Evolutionary conservation across 768 basidiomycete genomes (phyloP), one percentile per base, ranked within the genome.

Genomic region (Gymnopilus junonius): DNA sequence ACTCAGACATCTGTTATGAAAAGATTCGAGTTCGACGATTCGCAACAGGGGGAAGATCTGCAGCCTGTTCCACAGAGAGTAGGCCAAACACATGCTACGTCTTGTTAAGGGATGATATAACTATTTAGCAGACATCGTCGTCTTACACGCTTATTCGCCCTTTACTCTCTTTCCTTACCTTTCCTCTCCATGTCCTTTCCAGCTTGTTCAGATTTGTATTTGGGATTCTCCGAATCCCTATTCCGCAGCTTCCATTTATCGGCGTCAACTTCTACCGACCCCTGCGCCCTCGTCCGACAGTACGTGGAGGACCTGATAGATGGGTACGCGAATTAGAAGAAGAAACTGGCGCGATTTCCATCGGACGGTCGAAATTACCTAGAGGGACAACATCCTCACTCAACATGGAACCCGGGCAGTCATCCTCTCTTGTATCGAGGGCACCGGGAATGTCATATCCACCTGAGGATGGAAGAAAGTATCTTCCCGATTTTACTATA

Each of bases 301-400:
- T 73, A 61, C 76, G 85, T n/a, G 80, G 84, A 15, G 89, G 86
- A 0, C 82, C 86, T 0, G 93, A 93, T 65, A 81, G 88, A 27
- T 94, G 92, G 90, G 81, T 96, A 17, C 83, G 88, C 21, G 85
- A 89, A 31, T 81, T 95, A 4, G 93, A 96, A 73, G 92, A 94
- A 62, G 91, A 93, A 72, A 94, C 93, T 0, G 93, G 93, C 4
- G 92, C 92, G 0, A 76, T 88, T 15, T 86, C 81, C 59, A 77
- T 89, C 45, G 83, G 83, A 51, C 79, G 81, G 21, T 69, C 74
- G n/a, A 75, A 71, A 23, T 73, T 63, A 21, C 43, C 76, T 10
- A 64, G 71, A 11, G 75, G 77, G 7, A 69, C 75, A 20, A 71
- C 79, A 15, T 72, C 75, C n/a, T 75, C 75, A 12, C 69, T 75